phyloP scores from a whole-genome alignment of 1,139 yeast genomes.

The Yamadazyma diddensiae region DNA sequence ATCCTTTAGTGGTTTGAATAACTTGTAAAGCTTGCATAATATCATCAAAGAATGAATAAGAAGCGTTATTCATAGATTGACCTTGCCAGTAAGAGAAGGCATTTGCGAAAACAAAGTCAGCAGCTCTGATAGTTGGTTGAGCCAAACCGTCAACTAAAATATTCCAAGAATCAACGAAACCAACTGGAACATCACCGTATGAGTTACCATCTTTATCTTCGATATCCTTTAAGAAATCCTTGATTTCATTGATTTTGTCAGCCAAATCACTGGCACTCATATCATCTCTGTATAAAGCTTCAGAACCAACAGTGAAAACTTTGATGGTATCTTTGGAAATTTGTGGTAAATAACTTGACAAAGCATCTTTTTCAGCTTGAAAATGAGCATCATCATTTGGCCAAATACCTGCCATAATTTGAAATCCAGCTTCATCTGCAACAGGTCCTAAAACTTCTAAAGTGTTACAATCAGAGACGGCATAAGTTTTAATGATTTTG shows the following conservation, averaged over 20 bases:
- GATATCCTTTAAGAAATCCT: conserved; percentile 53
- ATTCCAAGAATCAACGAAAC: conserved; percentile 96
- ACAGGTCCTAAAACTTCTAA: conserved; percentile 83
- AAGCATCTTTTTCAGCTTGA: conserved; percentile 65
- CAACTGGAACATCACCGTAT: conserved; percentile 70
- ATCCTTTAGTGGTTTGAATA: conserved; percentile 80
- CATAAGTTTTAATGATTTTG: conserved; percentile 70
- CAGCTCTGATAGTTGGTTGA: conserved; percentile 66
- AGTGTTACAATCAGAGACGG: conserved; percentile 86
- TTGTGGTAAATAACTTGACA: conserved; percentile 63
- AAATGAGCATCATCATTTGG: conserved; percentile 80
- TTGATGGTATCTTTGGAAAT: conserved; percentile 66
- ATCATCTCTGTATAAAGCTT: conserved; percentile 85
- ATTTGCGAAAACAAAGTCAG: conserved; percentile 85
- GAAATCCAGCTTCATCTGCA: conserved; percentile 71
- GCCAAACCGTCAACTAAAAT: conserved; percentile 76
- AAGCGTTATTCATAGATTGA: conserved; percentile 73
- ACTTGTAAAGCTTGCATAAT: conserved; percentile 93
- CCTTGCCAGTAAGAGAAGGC: conserved; percentile 99
- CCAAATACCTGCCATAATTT: conserved; percentile 82
- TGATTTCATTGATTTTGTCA: conserved; percentile 55
- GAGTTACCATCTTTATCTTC: conserved; percentile 80
- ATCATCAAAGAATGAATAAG: conserved; percentile 90
- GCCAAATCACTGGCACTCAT: conserved; percentile 70
- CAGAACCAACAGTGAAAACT: conserved; percentile 84